A percentile compares a stretch with the other conserved stretches of the same genome.
Evolutionary conservation across 306 rosid species (phyloP).

Genomic region (Cajanus cajan): DNA sequence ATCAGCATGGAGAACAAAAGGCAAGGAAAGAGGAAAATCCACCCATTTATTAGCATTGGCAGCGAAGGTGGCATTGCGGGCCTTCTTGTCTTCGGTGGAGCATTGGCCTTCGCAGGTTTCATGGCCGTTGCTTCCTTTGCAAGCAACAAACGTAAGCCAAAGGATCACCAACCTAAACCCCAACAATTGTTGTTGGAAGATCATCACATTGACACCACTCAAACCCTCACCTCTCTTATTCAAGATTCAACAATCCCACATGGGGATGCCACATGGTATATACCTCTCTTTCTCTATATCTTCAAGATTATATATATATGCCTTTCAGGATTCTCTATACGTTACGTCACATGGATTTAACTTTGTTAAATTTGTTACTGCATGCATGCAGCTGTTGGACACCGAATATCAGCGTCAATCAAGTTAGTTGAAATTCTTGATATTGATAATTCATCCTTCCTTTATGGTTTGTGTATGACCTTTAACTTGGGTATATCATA

Average conservation of each 20-base stretch:
- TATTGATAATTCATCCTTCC: constrained; percentile 29
- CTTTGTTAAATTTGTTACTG: too few species aligned
- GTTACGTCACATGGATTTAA: too few species aligned
- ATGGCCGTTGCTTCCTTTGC: constrained; percentile 37
- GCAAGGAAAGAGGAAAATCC: constrained; percentile 27
- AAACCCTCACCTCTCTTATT: background rate
- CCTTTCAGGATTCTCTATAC: too few species aligned
- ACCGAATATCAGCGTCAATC: constrained; percentile 3
- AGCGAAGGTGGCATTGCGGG: constrained; percentile 43
- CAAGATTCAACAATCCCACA: constrained; percentile 7
- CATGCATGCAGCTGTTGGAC: constrained; percentile 8
- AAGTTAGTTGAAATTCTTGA: constrained; percentile 16
- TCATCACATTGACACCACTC: background rate
- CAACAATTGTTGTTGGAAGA: constrained; percentile 14
- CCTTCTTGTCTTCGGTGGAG: constrained; percentile 51
- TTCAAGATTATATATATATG: background rate
- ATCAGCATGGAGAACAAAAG: constrained; percentile 19
- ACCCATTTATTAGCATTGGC: background rate
- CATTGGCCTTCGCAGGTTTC: constrained; percentile 50
- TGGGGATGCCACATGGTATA: constrained; percentile 31
- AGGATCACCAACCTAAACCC: constrained; percentile 8
- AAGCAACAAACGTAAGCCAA: constrained; percentile 16
- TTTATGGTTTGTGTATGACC: background rate
- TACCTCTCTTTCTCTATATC: too few species aligned
- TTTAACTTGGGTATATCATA: background rate